Evolutionary conservation across 108 stramenopile genomes (phyloP).

Genomic region (Pseudonitzschia multiseries): DNA sequence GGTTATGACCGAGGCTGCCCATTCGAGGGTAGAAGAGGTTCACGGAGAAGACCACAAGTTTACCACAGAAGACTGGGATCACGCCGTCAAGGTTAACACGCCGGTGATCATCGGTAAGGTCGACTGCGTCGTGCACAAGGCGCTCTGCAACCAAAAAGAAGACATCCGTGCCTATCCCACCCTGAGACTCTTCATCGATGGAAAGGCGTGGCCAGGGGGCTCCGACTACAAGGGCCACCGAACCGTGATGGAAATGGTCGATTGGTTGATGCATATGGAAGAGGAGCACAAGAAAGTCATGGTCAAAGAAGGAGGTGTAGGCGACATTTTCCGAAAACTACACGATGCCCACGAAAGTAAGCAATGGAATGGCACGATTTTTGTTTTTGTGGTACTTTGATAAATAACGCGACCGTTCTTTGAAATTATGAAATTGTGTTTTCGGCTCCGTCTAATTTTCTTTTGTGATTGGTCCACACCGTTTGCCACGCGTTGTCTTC

Average conservation of each 20-base stretch:
- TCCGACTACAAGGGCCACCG: constrained; percentile 80
- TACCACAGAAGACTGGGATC: constrained; percentile 62
- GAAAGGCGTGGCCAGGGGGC: constrained; percentile 42
- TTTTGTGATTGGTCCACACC: too few species aligned
- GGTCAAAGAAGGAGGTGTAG: constrained; percentile 13
- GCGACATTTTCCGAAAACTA: constrained; percentile 16
- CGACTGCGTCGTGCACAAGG: constrained; percentile 86
- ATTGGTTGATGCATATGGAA: constrained; percentile 69
- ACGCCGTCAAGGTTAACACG: constrained; percentile 69
- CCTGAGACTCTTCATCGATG: constrained; percentile 82
- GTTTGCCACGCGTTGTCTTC: too few species aligned
- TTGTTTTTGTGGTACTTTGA: not conserved
- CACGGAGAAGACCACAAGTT: constrained; percentile 31
- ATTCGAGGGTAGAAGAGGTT: constrained; percentile 11
- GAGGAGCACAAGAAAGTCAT: constrained; percentile 48
- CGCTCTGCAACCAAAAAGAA: constrained; percentile 66
- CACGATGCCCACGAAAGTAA: constrained; percentile 36
- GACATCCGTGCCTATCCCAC: constrained; percentile 91
- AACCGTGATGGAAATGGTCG: constrained; percentile 73
- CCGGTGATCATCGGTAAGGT: constrained; percentile 83
- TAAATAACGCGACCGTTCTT: too few species aligned
- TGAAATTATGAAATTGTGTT: too few species aligned
- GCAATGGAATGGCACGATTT: not conserved
- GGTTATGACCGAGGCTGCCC: constrained; percentile 71
- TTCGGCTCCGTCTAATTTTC: too few species aligned